Conservation (phyloP, 768 basidiomycete species). For the Lactifluus piperatus region DNA sequence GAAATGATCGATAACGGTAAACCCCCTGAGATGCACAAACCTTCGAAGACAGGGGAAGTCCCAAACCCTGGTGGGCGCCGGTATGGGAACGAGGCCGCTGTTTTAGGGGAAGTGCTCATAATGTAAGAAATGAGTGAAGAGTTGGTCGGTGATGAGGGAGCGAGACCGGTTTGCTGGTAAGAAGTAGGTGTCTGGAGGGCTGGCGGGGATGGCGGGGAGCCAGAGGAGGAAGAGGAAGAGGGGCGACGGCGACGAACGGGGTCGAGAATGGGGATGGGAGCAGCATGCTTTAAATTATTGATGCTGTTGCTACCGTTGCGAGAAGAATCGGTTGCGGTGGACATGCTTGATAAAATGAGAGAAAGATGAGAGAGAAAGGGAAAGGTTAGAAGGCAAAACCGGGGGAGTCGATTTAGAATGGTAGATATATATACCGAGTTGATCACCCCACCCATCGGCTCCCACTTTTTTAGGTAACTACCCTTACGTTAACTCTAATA, state of each 20-base stretch:
- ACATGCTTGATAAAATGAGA: constrained; percentile 11
- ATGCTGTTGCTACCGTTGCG: constrained; percentile 1
- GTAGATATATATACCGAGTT: not conserved
- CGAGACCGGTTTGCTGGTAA: not conserved
- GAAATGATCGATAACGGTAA: not conserved
- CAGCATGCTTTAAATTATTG: constrained; percentile 2
- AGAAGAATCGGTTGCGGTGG: constrained; percentile 1
- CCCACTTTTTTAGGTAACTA: too few relatives aligned
- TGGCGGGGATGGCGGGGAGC: constrained; percentile 11
- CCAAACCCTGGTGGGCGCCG: constrained; percentile 9
- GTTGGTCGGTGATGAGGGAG: constrained; percentile 15
- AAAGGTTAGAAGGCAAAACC: not conserved
- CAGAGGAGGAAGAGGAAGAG: constrained; percentile 15
- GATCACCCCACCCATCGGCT: not conserved
- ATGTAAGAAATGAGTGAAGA: constrained; percentile 19
- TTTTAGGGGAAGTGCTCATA: constrained; percentile 15
- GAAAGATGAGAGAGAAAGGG: not conserved
- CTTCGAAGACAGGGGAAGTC: constrained; percentile 19
- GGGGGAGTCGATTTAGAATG: not conserved
- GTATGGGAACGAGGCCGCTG: constrained; percentile 7
- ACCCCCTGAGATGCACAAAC: not conserved
- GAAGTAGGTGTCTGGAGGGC: constrained; percentile 15
- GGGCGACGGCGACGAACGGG: constrained; percentile 11
- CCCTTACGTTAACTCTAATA: constrained; percentile 8
- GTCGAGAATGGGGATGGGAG: constrained; percentile 17